A percentile compares a stretch with the other conserved stretches of the same genome.
phyloP scores from a whole-genome alignment of 176 grass and related monocot genomes.

The Saccharum officinarum region DNA sequence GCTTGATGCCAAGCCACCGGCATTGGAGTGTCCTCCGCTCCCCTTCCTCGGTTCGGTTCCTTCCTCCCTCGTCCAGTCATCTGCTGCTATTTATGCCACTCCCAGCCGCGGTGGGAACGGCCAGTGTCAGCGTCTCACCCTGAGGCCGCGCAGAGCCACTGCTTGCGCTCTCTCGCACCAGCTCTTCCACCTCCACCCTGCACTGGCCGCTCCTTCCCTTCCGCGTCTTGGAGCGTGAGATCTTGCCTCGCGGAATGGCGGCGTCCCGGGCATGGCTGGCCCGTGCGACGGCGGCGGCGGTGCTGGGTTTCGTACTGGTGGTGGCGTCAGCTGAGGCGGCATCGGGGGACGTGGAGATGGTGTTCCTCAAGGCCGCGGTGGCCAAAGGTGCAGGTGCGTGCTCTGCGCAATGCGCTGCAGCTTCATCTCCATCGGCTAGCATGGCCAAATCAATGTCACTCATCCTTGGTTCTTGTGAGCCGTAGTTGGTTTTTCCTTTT shows the following conservation, averaged over 20 bases:
- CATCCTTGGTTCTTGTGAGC: background rate
- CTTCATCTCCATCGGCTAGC: background rate
- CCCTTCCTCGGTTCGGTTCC: background rate
- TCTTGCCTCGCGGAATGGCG: slow-evolving; percentile 25
- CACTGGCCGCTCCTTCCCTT: background rate
- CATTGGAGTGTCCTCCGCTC: background rate
- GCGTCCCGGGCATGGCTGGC: slow-evolving; percentile 17
- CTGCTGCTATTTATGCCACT: slow-evolving; percentile 42
- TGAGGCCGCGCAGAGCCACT: slow-evolving; percentile 29
- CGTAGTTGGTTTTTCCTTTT: background rate
- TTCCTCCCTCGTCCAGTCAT: background rate
- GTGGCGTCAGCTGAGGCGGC: background rate
- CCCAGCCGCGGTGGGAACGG: background rate
- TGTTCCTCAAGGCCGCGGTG: slow-evolving; percentile 51
- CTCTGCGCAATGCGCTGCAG: background rate
- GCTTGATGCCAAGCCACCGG: slow-evolving; percentile 42
- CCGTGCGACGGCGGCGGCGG: slow-evolving; percentile 5
- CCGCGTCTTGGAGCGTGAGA: background rate
- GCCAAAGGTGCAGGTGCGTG: slow-evolving; percentile 60
- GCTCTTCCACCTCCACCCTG: background rate
- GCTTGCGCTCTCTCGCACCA: background rate
- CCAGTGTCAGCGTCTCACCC: background rate
- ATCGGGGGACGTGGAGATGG: slow-evolving; percentile 56
- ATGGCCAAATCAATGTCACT: background rate
- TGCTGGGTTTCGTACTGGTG: slow-evolving; percentile 17